Evolutionary conservation across 805 yeast species (phyloP), one percentile per base, ranked within the genome.

Genomic region (Candida ascalaphidarum): DNA sequence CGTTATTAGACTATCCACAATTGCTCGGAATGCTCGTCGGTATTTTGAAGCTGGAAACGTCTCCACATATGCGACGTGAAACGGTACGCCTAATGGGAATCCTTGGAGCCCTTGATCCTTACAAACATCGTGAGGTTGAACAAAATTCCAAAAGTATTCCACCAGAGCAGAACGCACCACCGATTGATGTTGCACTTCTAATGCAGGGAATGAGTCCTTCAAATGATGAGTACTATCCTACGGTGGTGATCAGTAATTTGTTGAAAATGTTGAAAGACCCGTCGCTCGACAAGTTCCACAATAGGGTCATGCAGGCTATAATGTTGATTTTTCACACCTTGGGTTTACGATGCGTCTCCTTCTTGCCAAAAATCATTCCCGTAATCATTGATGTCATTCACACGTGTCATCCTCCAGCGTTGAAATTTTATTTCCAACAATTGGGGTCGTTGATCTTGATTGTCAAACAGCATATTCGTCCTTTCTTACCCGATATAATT

Each of bases 181-280:
- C 96, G 0, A 75, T 86, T 5, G 98, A 92, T 44, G 81, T 89
- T 39, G 84, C 89, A 5, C 60, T 92, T 14, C 62, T 92, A 29
- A 85, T 92, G 88, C 83, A 83, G 44, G 96, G 96, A 4, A 81
- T 84, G 69, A 81, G 95, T 5, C 97, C 97, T 2, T 79, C 94
- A 0, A 71, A 71, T 40, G 97, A 88, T 31, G 96, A 89, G 41
- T 92, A 88, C 43, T 88, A 83, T 44, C 95, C 97, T 3, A 86
- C 96, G 0, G 97, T 92, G 14, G 97, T 89, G 1, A 83, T 92
- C 24, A 77, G 77, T 25, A 83, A 88, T 5, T 58, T 92, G 35
- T 71, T 88, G 75, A 83, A 79, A 35, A 80, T 92, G 12, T 56
- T 92, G 23, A 79, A 80, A 39, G 98, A 92, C 51, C 74, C 82